These are phyloP conservation scores for Penicillium vulpinum DNA, from an alignment of 2,329 filamentous ascomycete species.

Conservation along the genomic window DNA sequence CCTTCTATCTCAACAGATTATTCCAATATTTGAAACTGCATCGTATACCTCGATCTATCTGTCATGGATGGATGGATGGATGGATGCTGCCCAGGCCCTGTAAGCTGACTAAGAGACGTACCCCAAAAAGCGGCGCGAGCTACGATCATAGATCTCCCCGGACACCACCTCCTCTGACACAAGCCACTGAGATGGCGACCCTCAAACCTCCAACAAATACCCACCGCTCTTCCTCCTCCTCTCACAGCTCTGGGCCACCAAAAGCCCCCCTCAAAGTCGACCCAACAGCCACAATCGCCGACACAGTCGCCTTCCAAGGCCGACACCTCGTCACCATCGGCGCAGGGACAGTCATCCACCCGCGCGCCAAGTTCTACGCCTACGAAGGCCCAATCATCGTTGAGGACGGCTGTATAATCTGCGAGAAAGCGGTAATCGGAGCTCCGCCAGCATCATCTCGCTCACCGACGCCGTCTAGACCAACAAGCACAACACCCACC, in stretches of 20 bases:
- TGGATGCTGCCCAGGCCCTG: not conserved
- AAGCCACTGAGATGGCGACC: conserved; percentile 19
- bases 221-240: conserved; percentile 27
- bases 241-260: conserved; percentile 27
- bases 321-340: conserved; percentile 76
- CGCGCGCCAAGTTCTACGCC: conserved; percentile 76
- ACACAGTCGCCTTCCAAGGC: conserved; percentile 54
- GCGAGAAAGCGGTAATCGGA: conserved; percentile 59
- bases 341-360: conserved; percentile 79
- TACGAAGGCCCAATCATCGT: conserved; percentile 75
- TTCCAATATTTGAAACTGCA: not conserved
- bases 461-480: conserved; percentile 9
- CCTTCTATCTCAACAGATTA: not conserved
- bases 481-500: not conserved
- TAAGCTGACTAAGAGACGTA: not conserved
- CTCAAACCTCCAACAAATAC: conserved; percentile 33
- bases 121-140: not conserved
- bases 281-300: conserved; percentile 41
- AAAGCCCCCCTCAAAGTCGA: conserved; percentile 40
- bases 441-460: conserved; percentile 47
- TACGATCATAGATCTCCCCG: not conserved
- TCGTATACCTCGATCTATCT: not conserved
- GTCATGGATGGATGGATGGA: not conserved
- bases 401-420: conserved; percentile 77
- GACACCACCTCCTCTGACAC: conserved; percentile 9